Conservation (phyloP, 2,329 filamentous ascomycete genomes). For the Apiospora sp. region DNA sequence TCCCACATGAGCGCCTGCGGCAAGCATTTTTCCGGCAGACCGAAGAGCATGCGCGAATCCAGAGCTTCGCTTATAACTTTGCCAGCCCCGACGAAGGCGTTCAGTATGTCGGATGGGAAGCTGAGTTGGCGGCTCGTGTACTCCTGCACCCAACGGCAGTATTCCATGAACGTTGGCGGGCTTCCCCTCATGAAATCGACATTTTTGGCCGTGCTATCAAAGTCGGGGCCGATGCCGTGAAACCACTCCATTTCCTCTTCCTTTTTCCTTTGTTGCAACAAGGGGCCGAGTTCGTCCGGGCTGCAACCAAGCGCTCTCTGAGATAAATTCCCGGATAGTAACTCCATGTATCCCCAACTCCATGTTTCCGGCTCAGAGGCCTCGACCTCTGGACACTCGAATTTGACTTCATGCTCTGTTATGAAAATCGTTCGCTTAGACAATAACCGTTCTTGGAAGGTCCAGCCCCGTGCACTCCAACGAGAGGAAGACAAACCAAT, state of each 20-base stretch:
- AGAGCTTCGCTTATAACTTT: constrained; percentile 14
- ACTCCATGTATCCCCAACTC: neutral
- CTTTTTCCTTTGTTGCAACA: neutral
- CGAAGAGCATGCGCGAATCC: constrained; percentile 18
- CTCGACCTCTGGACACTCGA: neutral
- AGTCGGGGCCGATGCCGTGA: neutral
- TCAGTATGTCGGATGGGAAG: constrained; percentile 26
- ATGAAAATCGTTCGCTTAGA: neutral
- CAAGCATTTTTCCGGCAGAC: neutral
- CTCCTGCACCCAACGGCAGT: constrained; percentile 31
- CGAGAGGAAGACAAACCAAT: neutral
- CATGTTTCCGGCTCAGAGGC: neutral
- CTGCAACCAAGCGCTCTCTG: neutral
- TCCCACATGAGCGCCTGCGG: neutral
- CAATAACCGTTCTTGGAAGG: neutral
- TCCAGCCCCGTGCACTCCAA: neutral
- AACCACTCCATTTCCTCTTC: neutral
- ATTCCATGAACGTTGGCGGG: constrained; percentile 12
- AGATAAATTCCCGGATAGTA: neutral
- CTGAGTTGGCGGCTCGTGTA: constrained; percentile 29
- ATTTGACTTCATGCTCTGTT: neutral
- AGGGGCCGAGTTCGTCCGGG: neutral
- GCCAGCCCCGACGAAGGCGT: constrained; percentile 28
- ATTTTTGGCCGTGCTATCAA: no score
- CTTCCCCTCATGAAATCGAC: neutral